Evolutionary conservation across 2,329 filamentous ascomycete species (phyloP), one percentile per base, ranked within the genome.

Genomic region (Grosmannia clavigera): DNA sequence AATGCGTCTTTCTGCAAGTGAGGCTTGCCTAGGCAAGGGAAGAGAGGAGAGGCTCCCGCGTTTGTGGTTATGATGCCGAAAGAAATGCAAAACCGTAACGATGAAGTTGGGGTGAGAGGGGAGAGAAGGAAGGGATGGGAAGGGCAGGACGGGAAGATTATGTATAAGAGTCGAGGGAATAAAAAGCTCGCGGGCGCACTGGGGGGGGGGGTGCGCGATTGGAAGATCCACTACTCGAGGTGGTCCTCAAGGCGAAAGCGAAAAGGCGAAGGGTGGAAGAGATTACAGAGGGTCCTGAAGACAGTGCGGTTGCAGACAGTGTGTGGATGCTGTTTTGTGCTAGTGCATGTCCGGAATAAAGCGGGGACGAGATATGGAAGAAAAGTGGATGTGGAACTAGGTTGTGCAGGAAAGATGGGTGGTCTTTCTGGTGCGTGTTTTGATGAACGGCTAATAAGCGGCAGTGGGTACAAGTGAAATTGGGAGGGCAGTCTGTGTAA

Each of bases 401-500:
- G 58, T 56, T 55, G 48, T 43, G 48, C 54, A 57, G 19, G n/a
- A 55, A 58, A 60, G 55, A 61, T 60, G 61, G 57, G 35, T 25
- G 60, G 29, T 31, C 40, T 58, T 22, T 33, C 16, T 33, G 55
- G n/a, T n/a, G 53, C 22, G 48, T 59, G 57, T 61, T 62, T 61
- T 58, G 60, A 61, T 60, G 58, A 60, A 60, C 50, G 11, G 50
- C 63, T 62, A 65, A 64, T 61, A 61, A 63, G 59, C 61, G 56
- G 11, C 48, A 55, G 64, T 65, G 62, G 64, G 33, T 61, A 63
- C 58, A 16, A 25, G 60, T 29, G 59, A 64, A 63, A 63, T 65
- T 65, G 60, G 60, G 60, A 61, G 54, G 54, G 31, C 22, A 57
- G 22, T 50, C 53, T 22, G 55, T 27, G 48, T 33, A 58, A 58